Base-by-base conservation (phyloP, 2,329 filamentous ascomycete genomes). In the Geosmithia putterillii region DNA sequence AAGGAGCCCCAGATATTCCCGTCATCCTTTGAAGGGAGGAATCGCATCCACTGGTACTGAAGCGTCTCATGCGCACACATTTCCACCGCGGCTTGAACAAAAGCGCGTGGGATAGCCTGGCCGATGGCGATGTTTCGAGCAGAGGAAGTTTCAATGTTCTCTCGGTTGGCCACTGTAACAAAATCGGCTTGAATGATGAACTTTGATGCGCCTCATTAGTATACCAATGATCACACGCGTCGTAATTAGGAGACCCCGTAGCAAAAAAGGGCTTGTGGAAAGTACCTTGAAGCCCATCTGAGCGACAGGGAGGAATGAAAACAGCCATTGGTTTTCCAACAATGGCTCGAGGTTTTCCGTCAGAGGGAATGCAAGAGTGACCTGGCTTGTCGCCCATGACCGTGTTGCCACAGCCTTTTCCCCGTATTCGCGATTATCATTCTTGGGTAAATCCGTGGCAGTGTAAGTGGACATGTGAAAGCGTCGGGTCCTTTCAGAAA, bases 171-270 rank as follows among this genome's bases (percentile, higher is more conserved):
- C 15, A 62, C 51, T 0, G 64, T 71, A 35, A 67, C 65, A 44
- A 73, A 74, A 46, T 74, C 69, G 7, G 65, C 58, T 8, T 74
- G 69, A 10, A 74, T 66, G 2, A 73, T 50, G 38, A 74, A 73
- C 55, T 65, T 20, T 38, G 9, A 17, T 20, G 9, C n/a, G 9
- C 18, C 17, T 43, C n/a, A 40, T 42, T 40, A 19, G 38, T 9
- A 25, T 20, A 32, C 17, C 23, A 23, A 19, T 23, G 15, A 41
- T 35, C 8, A 14, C 17, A 3, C 18, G 8, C 42, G 14, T 7
- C 2, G n/a, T n/a, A n/a, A n/a, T n/a, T n/a, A n/a, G n/a, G n/a
- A n/a, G n/a, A n/a, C n/a, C n/a, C n/a, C n/a, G n/a, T n/a, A n/a
- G n/a, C n/a, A n/a, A n/a, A 14, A 18, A 18, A 15, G 3, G 2